Conservation (phyloP, 139 green algal genomes). For the Dunaliella primolecta region DNA sequence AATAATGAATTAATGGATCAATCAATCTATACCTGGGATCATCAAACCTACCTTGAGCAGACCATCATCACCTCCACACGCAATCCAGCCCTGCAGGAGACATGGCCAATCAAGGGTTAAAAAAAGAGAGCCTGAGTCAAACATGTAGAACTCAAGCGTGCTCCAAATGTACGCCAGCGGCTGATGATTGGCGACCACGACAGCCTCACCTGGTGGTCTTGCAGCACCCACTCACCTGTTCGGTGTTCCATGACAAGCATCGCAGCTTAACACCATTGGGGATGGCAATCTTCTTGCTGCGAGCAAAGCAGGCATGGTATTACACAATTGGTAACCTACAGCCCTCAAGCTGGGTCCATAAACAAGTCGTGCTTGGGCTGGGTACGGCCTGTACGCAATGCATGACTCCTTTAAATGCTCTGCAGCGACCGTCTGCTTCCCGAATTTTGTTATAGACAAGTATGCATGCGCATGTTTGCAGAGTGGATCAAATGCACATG, state of each 20-base stretch:
- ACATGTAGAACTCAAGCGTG: no score
- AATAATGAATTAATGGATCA: no score
- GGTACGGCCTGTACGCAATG: not conserved
- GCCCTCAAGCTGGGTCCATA: not conserved
- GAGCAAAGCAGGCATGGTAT: no score
- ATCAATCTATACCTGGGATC: no score
- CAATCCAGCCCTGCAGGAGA: slow-evolving; percentile 70
- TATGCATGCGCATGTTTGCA: no score
- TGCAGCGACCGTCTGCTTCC: not conserved
- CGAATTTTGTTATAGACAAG: no score
- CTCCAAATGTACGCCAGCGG: no score
- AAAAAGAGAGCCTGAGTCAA: not conserved
- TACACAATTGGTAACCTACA: no score
- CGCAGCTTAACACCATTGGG: slow-evolving; percentile 62
- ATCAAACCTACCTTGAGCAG: slow-evolving; percentile 90
- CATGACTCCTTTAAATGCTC: not conserved
- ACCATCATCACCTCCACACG: slow-evolving; percentile 69
- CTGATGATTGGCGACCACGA: not conserved
- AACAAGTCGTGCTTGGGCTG: not conserved
- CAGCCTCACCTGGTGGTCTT: not conserved
- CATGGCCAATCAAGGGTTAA: no score
- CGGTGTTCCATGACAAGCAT: slow-evolving; percentile 72
- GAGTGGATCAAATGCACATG: no score
- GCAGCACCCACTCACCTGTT: slow-evolving; percentile 26
- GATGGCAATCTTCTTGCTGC: slow-evolving; percentile 88